phyloP scores from a whole-genome alignment of 495 filamentous ascomycete species.

The Oleoguttula mirabilis region DNA sequence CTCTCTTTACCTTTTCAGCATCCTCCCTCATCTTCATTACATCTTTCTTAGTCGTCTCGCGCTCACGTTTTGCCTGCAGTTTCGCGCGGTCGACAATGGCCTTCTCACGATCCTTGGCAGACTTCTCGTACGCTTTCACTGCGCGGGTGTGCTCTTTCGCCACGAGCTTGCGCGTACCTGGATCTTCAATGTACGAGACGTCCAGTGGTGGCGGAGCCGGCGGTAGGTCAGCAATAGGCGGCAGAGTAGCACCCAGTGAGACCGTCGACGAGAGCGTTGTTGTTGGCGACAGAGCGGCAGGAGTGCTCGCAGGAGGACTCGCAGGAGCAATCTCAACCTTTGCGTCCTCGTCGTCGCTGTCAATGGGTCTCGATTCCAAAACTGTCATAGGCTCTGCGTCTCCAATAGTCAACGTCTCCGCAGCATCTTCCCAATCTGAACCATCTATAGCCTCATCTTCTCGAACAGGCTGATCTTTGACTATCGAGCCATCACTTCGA shows the following conservation, averaged over 20 bases:
- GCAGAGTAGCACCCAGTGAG: background rate
- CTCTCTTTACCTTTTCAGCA: constrained; percentile 25
- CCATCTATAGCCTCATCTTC: background rate
- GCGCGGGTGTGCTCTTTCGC: constrained; percentile 48
- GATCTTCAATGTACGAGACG: constrained; percentile 42
- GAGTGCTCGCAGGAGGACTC: background rate
- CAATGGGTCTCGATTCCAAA: background rate
- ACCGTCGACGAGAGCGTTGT: background rate
- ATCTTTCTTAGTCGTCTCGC: constrained; percentile 10
- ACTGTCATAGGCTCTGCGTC: constrained; percentile 4
- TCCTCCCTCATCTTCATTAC: constrained; percentile 21
- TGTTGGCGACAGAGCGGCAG: background rate
- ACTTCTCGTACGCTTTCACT: constrained; percentile 47
- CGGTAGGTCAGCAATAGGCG: constrained; percentile 30
- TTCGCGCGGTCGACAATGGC: constrained; percentile 46
- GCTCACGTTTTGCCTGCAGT: constrained; percentile 20
- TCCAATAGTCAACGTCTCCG: constrained; percentile 9
- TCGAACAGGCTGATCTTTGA: background rate
- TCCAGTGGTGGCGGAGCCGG: constrained; percentile 37
- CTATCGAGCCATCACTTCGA: background rate
- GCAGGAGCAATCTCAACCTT: background rate
- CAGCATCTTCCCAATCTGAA: background rate
- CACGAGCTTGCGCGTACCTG: constrained; percentile 50
- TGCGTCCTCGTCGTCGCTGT: background rate
- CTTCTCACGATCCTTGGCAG: constrained; percentile 51